Base-by-base conservation (phyloP, 441 rosid species). In the Erodium chrysanthum region DNA sequence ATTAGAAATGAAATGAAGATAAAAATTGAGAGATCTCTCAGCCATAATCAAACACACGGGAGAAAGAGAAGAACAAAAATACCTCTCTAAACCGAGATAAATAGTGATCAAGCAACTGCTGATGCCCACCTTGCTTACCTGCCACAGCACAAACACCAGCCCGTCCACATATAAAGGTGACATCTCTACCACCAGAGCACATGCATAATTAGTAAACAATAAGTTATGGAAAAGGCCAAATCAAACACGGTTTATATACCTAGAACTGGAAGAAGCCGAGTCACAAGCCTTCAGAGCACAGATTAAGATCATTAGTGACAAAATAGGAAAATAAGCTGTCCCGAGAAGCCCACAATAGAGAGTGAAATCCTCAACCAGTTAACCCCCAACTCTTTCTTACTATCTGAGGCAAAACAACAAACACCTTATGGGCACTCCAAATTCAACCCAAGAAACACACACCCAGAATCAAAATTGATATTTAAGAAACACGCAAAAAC, bases 261-360 rank as follows among this genome's bases (percentile, higher is more conserved):
- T 82, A 66, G 84, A 80, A 80, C 69, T 75, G 44, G 66, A 66
- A 73, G 91, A 76, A 68, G 89, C 91, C 71, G 84, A 78, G 79
- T 88, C 94, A 78, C 89, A 86, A 21, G 88, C 84, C 67, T 35
- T 83, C 81, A 71, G 79, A 79, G 78, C 89, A 83, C 69, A 81
- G 37, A 31, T 72, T 76, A 77, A 86, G 89, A 78, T 88, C 88
- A 68, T 69, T 78, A 74, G 87, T 79, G 67, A 83, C 73, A 68
- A 76, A 78, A 77, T 76, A 83, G 64, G 86, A 81, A 88, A 78
- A 73, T 64, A 85, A 70, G 87, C 93, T 9, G 90, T 84, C 73
- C 93, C 90, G 9, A 84, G 79, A 42, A 78, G 79, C 29, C 93
- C 93, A 0, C 87, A 79, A 50, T 87, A 87, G 73, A 84, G 25